phyloP scores from a whole-genome alignment of 352 stramenopile genomes.

The Globisporangium cylindrosporum region DNA sequence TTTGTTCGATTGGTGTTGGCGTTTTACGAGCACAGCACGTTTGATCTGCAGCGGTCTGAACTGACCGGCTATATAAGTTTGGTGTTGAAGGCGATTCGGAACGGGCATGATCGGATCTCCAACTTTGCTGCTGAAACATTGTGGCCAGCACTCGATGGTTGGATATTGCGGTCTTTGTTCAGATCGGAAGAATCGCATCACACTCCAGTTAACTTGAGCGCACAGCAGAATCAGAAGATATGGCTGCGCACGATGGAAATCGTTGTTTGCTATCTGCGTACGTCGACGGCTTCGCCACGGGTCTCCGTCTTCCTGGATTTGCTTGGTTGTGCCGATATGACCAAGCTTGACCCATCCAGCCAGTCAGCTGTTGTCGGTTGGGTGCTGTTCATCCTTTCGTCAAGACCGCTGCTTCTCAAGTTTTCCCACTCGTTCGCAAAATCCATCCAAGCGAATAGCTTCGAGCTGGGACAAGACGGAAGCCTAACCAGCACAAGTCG shows the following conservation, averaged over 20 bases:
- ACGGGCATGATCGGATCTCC: conserved; percentile 22
- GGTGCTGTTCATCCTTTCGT: conserved; percentile 16
- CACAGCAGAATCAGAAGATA: background rate
- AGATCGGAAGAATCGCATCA: conserved; percentile 15
- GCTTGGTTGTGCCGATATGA: conserved; percentile 14
- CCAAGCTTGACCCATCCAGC: background rate
- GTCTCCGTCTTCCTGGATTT: conserved; percentile 11
- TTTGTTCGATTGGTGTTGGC: conserved; percentile 33
- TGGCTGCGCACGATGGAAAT: conserved; percentile 14
- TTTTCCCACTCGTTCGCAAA: conserved; percentile 17
- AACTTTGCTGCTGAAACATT: conserved; percentile 32
- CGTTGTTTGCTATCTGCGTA: conserved; percentile 12
- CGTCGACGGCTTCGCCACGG: conserved; percentile 1
- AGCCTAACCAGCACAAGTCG: conserved; percentile 18
- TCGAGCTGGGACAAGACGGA: conserved; percentile 14
- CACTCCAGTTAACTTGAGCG: background rate
- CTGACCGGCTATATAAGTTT: conserved; percentile 19
- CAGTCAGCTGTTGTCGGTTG: conserved; percentile 10
- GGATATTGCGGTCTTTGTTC: conserved; percentile 13
- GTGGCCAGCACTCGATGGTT: conserved; percentile 30
- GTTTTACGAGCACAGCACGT: conserved; percentile 30
- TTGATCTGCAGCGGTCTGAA: conserved; percentile 16
- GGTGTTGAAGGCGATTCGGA: conserved; percentile 29
- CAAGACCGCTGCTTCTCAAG: conserved; percentile 14
- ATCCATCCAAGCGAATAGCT: conserved; percentile 15